Percentiles rank a stretch among this genome's conserved stretches.
These are phyloP conservation scores for Scheffersomyces illinoinensis DNA, from an alignment of 1,139 yeast genomes.

Conservation along the genomic window DNA sequence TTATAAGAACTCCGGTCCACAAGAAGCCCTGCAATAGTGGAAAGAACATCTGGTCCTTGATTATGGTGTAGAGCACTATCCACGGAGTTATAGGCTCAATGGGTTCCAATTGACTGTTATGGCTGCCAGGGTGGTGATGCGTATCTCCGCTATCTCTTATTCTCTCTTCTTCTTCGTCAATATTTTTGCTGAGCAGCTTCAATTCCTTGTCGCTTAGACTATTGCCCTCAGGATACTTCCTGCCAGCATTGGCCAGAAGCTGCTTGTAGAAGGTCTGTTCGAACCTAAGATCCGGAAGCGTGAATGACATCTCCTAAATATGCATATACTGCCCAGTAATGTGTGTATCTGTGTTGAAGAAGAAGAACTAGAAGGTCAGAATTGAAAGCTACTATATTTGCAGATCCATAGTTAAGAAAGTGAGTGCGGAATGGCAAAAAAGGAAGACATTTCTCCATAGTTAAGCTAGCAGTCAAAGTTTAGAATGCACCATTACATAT, in stretches of 20 bases:
- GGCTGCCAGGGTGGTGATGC: not conserved
- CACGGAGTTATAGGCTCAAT: constrained; percentile 44
- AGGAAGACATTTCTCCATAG: not conserved
- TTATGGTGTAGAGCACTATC: constrained; percentile 53
- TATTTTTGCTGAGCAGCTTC: constrained; percentile 17
- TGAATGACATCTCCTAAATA: constrained; percentile 12
- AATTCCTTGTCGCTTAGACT: constrained; percentile 26
- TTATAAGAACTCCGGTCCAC: constrained; percentile 38
- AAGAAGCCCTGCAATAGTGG: constrained; percentile 56
- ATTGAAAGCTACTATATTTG: not conserved
- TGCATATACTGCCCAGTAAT: not conserved
- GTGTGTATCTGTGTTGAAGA: not conserved
- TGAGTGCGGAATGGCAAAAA: not conserved
- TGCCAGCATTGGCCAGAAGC: constrained; percentile 38
- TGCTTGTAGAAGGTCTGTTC: constrained; percentile 59
- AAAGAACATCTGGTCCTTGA: constrained; percentile 67
- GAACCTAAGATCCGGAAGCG: constrained; percentile 67
- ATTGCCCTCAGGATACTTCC: constrained; percentile 1
- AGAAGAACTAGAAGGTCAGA: not conserved
- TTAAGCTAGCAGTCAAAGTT: not conserved
- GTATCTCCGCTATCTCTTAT: constrained; percentile 9
- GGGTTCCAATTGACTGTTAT: constrained; percentile 19
- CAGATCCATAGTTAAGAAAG: not conserved
- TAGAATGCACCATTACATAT: not conserved
- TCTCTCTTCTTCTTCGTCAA: constrained; percentile 25